Percentiles rank a stretch among this genome's conserved stretches.
Evolutionary conservation across 768 basidiomycete genomes (phyloP).

Genomic region (Lentinula sp.): DNA sequence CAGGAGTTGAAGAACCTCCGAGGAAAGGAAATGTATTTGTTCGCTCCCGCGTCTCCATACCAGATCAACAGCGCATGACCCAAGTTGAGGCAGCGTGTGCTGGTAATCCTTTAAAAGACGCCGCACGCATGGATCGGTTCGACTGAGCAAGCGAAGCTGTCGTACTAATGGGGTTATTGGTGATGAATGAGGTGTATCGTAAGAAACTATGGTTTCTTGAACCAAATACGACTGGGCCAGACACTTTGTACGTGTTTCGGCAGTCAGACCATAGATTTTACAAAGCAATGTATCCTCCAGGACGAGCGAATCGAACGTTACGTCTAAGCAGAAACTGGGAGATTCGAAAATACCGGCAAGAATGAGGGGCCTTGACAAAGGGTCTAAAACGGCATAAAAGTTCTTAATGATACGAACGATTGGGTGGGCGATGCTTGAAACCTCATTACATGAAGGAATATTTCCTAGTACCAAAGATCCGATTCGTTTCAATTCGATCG

Average conservation of each 20-base stretch:
- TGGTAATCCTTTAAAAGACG: constrained; percentile 43
- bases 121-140: constrained; percentile 23
- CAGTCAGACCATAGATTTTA: constrained; percentile 30
- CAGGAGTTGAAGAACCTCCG: constrained; percentile 21
- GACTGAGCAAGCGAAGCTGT: constrained; percentile 40
- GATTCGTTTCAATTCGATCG: background rate
- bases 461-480: background rate
- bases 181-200: constrained; percentile 31
- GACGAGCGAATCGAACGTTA: constrained; percentile 33
- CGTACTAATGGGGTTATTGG: constrained; percentile 38
- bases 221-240: constrained; percentile 33
- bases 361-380: background rate
- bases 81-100: constrained; percentile 46
- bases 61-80: constrained; percentile 63
- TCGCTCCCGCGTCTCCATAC: constrained; percentile 54
- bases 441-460: background rate
- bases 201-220: constrained; percentile 48
- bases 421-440: background rate
- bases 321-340: constrained; percentile 31
- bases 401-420: background rate
- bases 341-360: constrained; percentile 27
- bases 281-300: constrained; percentile 35
- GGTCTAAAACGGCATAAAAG: background rate
- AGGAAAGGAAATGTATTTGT: background rate
- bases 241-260: constrained; percentile 23